Percentiles rank a stretch among this genome's conserved stretches.
These are phyloP conservation scores for Amylostereum chailletii DNA, from an alignment of 1,284 basidiomycete species.

Conservation along the genomic window DNA sequence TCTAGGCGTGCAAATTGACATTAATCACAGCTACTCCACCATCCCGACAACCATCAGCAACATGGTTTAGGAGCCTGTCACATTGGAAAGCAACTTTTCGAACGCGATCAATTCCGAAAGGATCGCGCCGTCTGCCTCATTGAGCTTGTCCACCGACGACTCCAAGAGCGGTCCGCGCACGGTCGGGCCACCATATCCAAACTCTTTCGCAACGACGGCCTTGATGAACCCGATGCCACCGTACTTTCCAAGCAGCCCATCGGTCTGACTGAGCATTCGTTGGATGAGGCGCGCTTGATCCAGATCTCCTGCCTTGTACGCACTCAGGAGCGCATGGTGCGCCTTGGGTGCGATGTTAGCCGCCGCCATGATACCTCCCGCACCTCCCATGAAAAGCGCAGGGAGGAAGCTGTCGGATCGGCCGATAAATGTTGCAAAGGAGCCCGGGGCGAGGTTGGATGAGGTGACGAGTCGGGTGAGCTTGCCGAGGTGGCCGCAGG, in stretches of 20 bases:
- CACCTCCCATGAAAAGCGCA: slow-evolving; percentile 57
- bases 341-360: slow-evolving; percentile 75
- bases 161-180: slow-evolving; percentile 54
- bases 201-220: slow-evolving; percentile 58
- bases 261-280: slow-evolving; percentile 60
- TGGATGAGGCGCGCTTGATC: slow-evolving; percentile 66
- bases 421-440: slow-evolving; percentile 60
- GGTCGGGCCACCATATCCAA: slow-evolving; percentile 54
- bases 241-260: slow-evolving; percentile 64
- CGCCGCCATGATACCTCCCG: slow-evolving; percentile 67
- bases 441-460: slow-evolving; percentile 28
- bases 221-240: slow-evolving; percentile 70
- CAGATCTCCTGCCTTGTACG: slow-evolving; percentile 50
- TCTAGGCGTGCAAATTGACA: too few relatives aligned
- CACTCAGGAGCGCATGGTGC: slow-evolving; percentile 51
- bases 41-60: too few relatives aligned
- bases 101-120: slow-evolving; percentile 52
- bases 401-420: slow-evolving; percentile 61
- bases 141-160: slow-evolving; percentile 26
- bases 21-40: too few relatives aligned
- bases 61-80: too few relatives aligned
- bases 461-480: slow-evolving; percentile 64
- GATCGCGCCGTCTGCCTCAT: slow-evolving; percentile 28
- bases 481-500: slow-evolving; percentile 81
- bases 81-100: slow-evolving; percentile 34